Conservation (phyloP, 2,329 filamentous ascomycete species). For the Aaosphaeria pasadenensis region DNA sequence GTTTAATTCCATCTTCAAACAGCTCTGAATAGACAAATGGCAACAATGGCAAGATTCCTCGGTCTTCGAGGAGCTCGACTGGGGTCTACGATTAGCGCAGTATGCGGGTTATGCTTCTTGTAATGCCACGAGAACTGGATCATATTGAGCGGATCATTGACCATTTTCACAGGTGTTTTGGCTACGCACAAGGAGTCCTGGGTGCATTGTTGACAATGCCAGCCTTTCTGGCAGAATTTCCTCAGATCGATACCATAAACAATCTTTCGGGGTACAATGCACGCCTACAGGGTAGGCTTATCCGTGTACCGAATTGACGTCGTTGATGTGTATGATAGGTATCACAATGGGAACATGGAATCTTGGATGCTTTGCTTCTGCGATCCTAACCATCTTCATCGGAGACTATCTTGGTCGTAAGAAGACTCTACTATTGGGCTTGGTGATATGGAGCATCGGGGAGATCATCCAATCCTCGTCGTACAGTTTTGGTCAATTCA, state of each 20-base stretch:
- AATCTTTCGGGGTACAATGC: slow-evolving; percentile 17
- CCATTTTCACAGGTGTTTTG: slow-evolving; percentile 41
- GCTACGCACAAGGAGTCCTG: slow-evolving; percentile 69
- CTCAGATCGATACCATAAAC: slow-evolving; percentile 22
- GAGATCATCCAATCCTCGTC: slow-evolving; percentile 49
- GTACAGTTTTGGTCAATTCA: slow-evolving; percentile 48
- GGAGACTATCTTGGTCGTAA: slow-evolving; percentile 51
- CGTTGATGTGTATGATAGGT: slow-evolving; percentile 8
- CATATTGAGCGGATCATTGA: slow-evolving; percentile 7
- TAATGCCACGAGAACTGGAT: slow-evolving; percentile 5
- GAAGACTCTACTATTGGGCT: slow-evolving; percentile 48
- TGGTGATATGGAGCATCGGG: slow-evolving; percentile 48
- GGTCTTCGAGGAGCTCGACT: slow-evolving; percentile 18
- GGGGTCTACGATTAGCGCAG: slow-evolving; percentile 18
- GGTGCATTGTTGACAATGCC: slow-evolving; percentile 65
- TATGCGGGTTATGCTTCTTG: slow-evolving; percentile 27
- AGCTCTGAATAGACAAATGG: background rate
- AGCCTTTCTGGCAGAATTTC: slow-evolving; percentile 49
- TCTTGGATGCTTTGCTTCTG: slow-evolving; percentile 59
- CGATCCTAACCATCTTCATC: slow-evolving; percentile 47
- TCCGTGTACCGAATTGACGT: background rate
- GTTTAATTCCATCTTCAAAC: no score
- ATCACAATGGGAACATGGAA: slow-evolving; percentile 30
- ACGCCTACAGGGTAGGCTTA: slow-evolving; percentile 19
- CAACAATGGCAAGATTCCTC: slow-evolving; percentile 18